phyloP scores from a whole-genome alignment of 2,329 filamentous ascomycete species.

The Pezizomycotina sp. region DNA sequence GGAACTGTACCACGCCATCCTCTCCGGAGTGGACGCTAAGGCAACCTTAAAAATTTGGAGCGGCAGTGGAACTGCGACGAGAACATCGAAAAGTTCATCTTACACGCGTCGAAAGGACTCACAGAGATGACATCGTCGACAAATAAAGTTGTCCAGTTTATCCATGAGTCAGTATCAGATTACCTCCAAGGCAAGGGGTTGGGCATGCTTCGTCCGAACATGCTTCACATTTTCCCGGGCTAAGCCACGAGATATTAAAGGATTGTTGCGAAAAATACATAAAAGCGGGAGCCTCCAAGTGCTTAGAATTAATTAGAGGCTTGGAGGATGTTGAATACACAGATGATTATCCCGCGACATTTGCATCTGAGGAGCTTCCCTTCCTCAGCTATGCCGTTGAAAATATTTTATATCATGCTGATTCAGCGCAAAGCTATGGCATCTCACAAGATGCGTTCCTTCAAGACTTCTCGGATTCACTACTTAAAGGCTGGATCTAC shows the following conservation, averaged over 20 bases:
- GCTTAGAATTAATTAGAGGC: slow-evolving; percentile 18
- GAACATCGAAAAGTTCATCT: slow-evolving; percentile 19
- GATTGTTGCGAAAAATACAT: slow-evolving; percentile 33
- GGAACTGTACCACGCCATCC: slow-evolving; percentile 21
- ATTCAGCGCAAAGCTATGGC: no score
- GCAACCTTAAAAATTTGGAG: slow-evolving; percentile 3
- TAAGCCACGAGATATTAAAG: slow-evolving; percentile 33
- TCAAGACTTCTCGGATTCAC: slow-evolving; percentile 27
- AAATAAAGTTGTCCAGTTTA: slow-evolving; percentile 27
- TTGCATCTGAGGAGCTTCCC: slow-evolving; percentile 27
- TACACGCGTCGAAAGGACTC: slow-evolving; percentile 27
- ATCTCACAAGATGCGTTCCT: slow-evolving; percentile 23
- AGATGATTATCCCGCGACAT: slow-evolving; percentile 19
- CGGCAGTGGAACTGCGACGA: slow-evolving; percentile 7
- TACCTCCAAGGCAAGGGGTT: slow-evolving; percentile 26
- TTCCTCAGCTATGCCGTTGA: slow-evolving; percentile 35
- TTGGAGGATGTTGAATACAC: slow-evolving; percentile 9
- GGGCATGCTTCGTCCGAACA: slow-evolving; percentile 12
- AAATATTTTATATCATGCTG: slow-evolving; percentile 32
- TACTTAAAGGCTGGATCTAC: slow-evolving; percentile 25
- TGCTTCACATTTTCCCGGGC: slow-evolving; percentile 5
- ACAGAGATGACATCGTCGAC: slow-evolving; percentile 25
- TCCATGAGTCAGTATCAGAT: slow-evolving; percentile 29
- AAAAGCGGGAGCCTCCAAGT: neutral
- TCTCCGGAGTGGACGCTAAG: slow-evolving; percentile 10